phyloP scores from a whole-genome alignment of 208 protist species.

The Acanthamoeba triangularis region DNA sequence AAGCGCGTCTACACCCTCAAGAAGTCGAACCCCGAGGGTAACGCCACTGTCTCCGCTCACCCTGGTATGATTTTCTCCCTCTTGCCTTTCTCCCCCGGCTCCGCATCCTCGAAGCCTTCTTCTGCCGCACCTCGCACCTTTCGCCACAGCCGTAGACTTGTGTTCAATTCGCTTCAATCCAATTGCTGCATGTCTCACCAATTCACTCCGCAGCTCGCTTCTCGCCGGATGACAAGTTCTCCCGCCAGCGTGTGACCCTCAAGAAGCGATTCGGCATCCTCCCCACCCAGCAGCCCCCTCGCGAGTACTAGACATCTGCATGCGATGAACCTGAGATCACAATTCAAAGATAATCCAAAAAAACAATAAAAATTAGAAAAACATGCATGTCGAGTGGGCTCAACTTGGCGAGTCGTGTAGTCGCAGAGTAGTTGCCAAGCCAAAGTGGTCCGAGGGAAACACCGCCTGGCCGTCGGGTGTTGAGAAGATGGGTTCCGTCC shows the following conservation, averaged over 20 bases:
- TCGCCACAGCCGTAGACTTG: no score
- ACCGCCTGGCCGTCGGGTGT: background rate
- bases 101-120: no score
- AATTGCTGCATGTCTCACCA: background rate
- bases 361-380: background rate
- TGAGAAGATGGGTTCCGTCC: background rate
- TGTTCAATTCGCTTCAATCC: no score
- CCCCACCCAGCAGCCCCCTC: slow-evolving; percentile 88
- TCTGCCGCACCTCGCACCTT: no score
- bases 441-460: slow-evolving; percentile 61
- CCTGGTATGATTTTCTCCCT: slow-evolving; percentile 74
- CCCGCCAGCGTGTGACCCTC: slow-evolving; percentile 91
- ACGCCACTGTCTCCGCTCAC: slow-evolving; percentile 81
- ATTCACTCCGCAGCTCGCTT: slow-evolving; percentile 89
- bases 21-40: slow-evolving; percentile 74
- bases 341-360: background rate
- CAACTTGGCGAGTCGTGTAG: background rate
- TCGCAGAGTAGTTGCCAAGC: background rate
- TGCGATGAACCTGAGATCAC: background rate
- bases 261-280: slow-evolving; percentile 94
- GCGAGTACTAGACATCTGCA: slow-evolving; percentile 69
- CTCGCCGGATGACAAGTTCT: slow-evolving; percentile 95
- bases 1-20: slow-evolving; percentile 93
- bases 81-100: no score
- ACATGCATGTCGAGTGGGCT: no score